A percentile compares a stretch with the other conserved stretches of the same genome.
These are phyloP conservation scores for Pterocarpus santalinus DNA, from an alignment of 306 rosid species.

Conservation along the genomic window DNA sequence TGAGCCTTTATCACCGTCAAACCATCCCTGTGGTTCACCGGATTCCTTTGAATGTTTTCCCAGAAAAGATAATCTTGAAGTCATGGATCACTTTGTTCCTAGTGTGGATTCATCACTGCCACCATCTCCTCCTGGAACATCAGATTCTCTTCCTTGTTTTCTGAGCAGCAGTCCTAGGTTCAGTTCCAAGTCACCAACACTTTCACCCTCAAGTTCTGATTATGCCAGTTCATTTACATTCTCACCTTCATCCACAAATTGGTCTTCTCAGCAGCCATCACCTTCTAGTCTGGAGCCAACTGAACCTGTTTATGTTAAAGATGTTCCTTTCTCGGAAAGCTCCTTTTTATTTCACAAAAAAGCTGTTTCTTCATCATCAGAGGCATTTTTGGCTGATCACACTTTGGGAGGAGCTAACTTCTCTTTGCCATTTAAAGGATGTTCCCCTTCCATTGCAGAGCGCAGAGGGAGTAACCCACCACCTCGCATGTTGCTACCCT, in stretches of 20 bases:
- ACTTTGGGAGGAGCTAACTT: conserved; percentile 43
- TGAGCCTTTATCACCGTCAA: conserved; percentile 53
- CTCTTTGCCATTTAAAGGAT: conserved; percentile 53
- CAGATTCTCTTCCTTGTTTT: conserved; percentile 69
- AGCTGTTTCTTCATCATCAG: conserved; percentile 52
- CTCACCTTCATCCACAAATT: conserved; percentile 88
- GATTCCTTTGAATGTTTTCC: conserved; percentile 73
- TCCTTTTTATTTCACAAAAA: conserved; percentile 54
- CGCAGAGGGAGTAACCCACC: conserved; percentile 93
- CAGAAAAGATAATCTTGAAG: conserved; percentile 49
- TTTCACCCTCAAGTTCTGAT: conserved; percentile 88
- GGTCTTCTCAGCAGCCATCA: conserved; percentile 87
- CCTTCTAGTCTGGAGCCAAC: conserved; percentile 76
- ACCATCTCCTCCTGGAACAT: conserved; percentile 57
- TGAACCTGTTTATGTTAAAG: conserved; percentile 59
- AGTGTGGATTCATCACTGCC: conserved; percentile 55
- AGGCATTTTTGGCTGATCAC: conserved; percentile 51
- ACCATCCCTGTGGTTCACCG: conserved; percentile 67
- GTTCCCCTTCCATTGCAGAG: conserved; percentile 79
- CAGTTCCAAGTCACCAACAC: conserved; percentile 71
- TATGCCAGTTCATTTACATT: conserved; percentile 76
- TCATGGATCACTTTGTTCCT: conserved; percentile 49
- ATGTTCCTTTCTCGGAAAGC: conserved; percentile 56
- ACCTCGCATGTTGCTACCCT: conserved; percentile 75
- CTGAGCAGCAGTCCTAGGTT: conserved; percentile 60